phyloP scores from a whole-genome alignment of 768 basidiomycete genomes.

The Neoboletus subvelutipes region DNA sequence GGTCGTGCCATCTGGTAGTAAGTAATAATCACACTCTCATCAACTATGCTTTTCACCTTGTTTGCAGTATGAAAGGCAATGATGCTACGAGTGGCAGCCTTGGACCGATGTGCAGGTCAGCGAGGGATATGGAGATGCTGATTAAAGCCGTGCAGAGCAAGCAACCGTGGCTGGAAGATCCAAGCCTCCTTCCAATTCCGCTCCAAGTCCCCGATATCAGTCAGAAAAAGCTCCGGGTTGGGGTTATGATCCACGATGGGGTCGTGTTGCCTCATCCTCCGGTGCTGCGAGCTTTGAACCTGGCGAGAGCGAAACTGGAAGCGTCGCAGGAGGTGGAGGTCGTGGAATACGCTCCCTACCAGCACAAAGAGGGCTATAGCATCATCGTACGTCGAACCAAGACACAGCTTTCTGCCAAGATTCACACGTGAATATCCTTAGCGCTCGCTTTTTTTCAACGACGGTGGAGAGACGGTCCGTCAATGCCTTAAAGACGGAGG shows the following conservation, averaged over 20 bases:
- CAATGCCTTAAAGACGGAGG: constrained; percentile 27
- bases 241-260: constrained; percentile 36
- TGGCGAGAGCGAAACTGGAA: constrained; percentile 36
- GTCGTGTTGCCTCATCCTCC: constrained; percentile 43
- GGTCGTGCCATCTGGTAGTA: constrained; percentile 15
- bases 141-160: constrained; percentile 25
- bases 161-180: constrained; percentile 43
- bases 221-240: constrained; percentile 30
- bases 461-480: constrained; percentile 34
- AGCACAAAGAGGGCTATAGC: constrained; percentile 34
- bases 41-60: constrained; percentile 7
- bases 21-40: constrained; percentile 1
- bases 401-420: too few relatives aligned
- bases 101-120: constrained; percentile 31
- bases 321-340: constrained; percentile 36
- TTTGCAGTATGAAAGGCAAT: constrained; percentile 25
- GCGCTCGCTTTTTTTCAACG: constrained; percentile 39
- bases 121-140: constrained; percentile 26
- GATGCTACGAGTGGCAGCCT: constrained; percentile 9
- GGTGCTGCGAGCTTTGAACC: constrained; percentile 38
- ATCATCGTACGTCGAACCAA: constrained; percentile 28
- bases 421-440: constrained; percentile 5
- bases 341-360: constrained; percentile 35
- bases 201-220: constrained; percentile 23
- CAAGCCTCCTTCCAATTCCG: constrained; percentile 33